Evolutionary conservation across 805 yeast genomes (phyloP), one percentile per base, ranked within the genome.

Genomic region (Maudiozyma turicensis): DNA sequence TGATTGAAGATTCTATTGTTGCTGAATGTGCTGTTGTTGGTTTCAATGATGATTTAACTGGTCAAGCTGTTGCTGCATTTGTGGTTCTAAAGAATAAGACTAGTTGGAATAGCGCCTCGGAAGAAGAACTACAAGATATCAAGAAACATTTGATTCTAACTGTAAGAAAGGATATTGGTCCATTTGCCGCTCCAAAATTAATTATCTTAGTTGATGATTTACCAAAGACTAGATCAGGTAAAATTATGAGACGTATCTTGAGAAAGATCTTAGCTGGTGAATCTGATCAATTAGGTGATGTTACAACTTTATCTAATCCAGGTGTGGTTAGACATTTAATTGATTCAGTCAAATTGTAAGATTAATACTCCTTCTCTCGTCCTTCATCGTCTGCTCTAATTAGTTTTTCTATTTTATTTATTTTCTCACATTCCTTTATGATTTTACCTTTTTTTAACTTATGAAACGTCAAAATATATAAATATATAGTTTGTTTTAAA

Each of bases 21-120:
- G 79, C 84, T 41, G 95, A 85, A 67, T 74, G 83, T 59, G 95
- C 95, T 6, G 95, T 85, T 48, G 89, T 86, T 56, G 95, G 95
- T 47, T 80, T 81, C 68, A 77, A 78, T 52, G 91, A 86, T 65
- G 91, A 85, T 59, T 73, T 86, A 66, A 86, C 95, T 33, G 95
- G 95, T 48, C 87, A 85, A 67, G 89, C 93, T 4, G 90, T 86
- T 49, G 83, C 85, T 48, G 90, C 95, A 1, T 86, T 78, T 65
- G 93, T 84, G 45, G 77, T 89, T 5, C 74, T 86, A 61, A 84
- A 85, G 68, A 77, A 75, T 53, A 76, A 62, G 56, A 45, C 69
- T 59, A 44, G 56, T 49, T 60, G 64, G 60, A 47, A 54, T 3
- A 54, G 56, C 46, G 58, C 67, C 1, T 55, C 64, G 43, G 65